A percentile compares a stretch with the other conserved stretches of the same genome.
These are phyloP conservation scores for Ophiostoma tasmaniense DNA, from an alignment of 2,329 filamentous ascomycete genomes.

Conservation along the genomic window DNA sequence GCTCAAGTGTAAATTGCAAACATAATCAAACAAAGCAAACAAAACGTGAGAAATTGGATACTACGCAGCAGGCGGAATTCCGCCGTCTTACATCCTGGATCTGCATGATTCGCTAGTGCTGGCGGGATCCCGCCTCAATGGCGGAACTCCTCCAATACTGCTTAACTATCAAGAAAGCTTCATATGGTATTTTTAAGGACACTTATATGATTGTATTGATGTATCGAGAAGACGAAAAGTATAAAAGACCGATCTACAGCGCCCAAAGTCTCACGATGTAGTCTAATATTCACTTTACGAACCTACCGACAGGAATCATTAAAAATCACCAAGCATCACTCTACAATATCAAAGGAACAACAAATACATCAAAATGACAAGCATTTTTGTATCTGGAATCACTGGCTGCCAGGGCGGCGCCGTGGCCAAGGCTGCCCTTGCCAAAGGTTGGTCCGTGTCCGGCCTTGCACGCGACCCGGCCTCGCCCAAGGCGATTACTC, in stretches of 20 bases:
- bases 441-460: background rate
- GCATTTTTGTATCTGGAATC: conserved; percentile 10
- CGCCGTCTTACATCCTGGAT: background rate
- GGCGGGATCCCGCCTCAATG: background rate
- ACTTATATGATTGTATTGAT: background rate
- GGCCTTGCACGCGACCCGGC: background rate
- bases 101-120: background rate
- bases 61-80: conserved; percentile 8
- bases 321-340: background rate
- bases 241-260: background rate
- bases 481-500: background rate
- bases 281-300: background rate
- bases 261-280: too few species aligned
- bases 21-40: background rate
- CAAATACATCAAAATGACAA: background rate
- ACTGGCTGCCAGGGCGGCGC: conserved; percentile 26
- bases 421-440: conserved; percentile 28
- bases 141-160: background rate
- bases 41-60: background rate
- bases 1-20: background rate
- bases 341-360: background rate
- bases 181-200: background rate
- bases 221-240: background rate
- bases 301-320: background rate
- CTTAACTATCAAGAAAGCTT: background rate